Conservation (phyloP, 2,329 filamentous ascomycete species). For the Colletotrichum sp. region DNA sequence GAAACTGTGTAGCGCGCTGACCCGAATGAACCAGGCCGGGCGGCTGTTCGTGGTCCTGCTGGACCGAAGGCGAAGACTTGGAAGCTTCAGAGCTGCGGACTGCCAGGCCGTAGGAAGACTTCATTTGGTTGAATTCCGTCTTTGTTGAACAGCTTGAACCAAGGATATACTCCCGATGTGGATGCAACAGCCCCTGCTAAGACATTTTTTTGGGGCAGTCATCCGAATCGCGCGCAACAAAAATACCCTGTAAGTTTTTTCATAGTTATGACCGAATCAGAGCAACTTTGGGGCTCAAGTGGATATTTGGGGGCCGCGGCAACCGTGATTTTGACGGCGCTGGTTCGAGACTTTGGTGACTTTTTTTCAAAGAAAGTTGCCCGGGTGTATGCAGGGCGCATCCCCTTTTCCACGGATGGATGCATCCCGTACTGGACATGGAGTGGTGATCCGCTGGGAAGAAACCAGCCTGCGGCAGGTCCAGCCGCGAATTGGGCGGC, state of each 20-base stretch:
- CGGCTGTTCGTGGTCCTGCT: background rate
- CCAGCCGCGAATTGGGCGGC: background rate
- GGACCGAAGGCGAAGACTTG: background rate
- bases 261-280: background rate
- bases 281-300: background rate
- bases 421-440: background rate
- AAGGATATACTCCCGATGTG: background rate
- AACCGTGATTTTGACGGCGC: background rate
- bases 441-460: slow-evolving; percentile 1
- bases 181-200: background rate
- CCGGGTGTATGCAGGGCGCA: background rate
- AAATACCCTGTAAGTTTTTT: background rate
- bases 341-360: background rate
- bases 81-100: background rate
- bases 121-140: background rate
- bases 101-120: background rate
- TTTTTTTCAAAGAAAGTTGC: background rate
- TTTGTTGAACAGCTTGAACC: background rate
- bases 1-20: background rate
- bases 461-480: slow-evolving; percentile 3
- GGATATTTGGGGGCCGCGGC: background rate
- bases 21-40: background rate
- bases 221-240: background rate
- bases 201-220: background rate
- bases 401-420: slow-evolving; percentile 6